These are phyloP conservation scores for Saccharomyces hybrid DNA, from an alignment of 1,139 yeast species.

Conservation along the genomic window DNA sequence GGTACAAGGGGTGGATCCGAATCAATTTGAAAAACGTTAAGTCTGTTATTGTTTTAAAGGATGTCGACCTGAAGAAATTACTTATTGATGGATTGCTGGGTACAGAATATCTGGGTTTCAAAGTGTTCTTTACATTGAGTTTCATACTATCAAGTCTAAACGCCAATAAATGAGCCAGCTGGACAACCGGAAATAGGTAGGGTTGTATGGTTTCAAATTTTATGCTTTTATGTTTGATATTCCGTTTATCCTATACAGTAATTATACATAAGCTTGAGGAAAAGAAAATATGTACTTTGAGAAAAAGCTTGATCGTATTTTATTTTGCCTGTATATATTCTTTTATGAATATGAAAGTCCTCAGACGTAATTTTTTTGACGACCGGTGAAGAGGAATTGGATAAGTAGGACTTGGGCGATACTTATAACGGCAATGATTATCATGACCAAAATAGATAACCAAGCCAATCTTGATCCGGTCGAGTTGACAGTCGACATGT, in stretches of 20 bases:
- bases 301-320: neutral
- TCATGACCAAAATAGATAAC: slow-evolving; percentile 52
- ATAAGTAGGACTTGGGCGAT: slow-evolving; percentile 54
- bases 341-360: neutral
- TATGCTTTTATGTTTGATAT: neutral
- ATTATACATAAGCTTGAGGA: neutral
- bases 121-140: slow-evolving; percentile 17
- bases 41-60: slow-evolving; percentile 3
- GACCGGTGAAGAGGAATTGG: slow-evolving; percentile 38
- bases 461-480: slow-evolving; percentile 59
- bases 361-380: slow-evolving; percentile 35
- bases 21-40: slow-evolving; percentile 12
- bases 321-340: neutral
- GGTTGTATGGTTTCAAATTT: neutral
- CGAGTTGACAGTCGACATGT: slow-evolving; percentile 61
- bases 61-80: slow-evolving; percentile 4
- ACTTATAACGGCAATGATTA: slow-evolving; percentile 59
- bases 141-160: slow-evolving; percentile 16
- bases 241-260: neutral
- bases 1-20: slow-evolving; percentile 13
- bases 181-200: neutral
- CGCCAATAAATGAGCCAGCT: neutral
- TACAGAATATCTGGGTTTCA: slow-evolving; percentile 12
- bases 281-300: neutral
- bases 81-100: slow-evolving; percentile 4